Evolutionary conservation across 768 basidiomycete genomes (phyloP), one percentile per base, ranked within the genome.

Genomic region (Mycena pura): DNA sequence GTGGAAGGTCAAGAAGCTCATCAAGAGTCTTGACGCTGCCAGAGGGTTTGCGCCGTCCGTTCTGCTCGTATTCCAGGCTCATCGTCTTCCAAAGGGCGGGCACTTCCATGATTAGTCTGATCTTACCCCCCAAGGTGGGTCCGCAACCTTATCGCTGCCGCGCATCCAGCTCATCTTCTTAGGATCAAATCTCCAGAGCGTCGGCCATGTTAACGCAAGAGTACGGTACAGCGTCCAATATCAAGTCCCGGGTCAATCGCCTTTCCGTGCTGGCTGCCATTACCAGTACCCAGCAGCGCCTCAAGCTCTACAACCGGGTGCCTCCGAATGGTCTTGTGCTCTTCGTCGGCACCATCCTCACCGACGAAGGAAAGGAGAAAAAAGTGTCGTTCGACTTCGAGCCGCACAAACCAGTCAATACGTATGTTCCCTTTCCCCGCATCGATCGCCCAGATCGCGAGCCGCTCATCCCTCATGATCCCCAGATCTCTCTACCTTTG

Each of bases 351-450:
- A 99, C 97, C 11, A 93, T 99, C 70, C 80, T 99, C 53, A 99
- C 96, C 48, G 95, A 98, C 68, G 96, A 99, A 77, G 96, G 96
- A 59, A 99, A 99, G 77, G 97, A 99, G 78, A 99, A 99, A 84
- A 99, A 99, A 76, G 93, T 96, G 28, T 95, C 94, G 0, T 98
- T 99, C 70, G 96, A 98, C 76, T 96, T 99, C 65, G 95, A 97
- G 74, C 97, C 97, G 8, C 96, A 97, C 77, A 99, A 98, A 74
- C 95, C 96, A 31, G 97, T 99, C 81, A 99, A 98, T 75, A 98
- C 96, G 93, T 96, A 76, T 59, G 91, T 80, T 13, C 21, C 22
- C n/a, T 15, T 27, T 9, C 56, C 9, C 54, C n/a, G n/a, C n/a
- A n/a, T n/a, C n/a, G 46, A 17, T 22, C 40, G 31, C 29, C 13